Percentiles rank a stretch among this genome's conserved stretches.
These are phyloP conservation scores for Pontederia paniculata DNA, from an alignment of 176 grass and related monocot genomes.

Conservation along the genomic window DNA sequence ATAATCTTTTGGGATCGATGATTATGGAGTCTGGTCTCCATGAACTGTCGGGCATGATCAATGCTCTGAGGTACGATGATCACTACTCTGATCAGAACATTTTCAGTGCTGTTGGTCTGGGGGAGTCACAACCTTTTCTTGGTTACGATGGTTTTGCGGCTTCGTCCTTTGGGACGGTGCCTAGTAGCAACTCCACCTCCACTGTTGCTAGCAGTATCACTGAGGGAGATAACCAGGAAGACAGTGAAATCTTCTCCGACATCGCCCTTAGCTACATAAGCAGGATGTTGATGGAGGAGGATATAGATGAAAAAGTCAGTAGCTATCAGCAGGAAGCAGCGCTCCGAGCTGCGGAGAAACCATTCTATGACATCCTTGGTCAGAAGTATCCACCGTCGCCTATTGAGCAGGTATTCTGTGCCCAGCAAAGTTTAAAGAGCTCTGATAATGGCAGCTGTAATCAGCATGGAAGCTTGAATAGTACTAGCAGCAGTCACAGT, in stretches of 20 bases:
- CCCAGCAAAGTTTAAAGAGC: slow-evolving; percentile 27
- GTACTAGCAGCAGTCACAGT: slow-evolving; percentile 15
- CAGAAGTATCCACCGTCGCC: slow-evolving; percentile 83
- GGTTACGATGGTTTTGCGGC: background rate
- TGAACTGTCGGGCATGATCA: slow-evolving; percentile 15
- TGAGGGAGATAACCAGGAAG: slow-evolving; percentile 36
- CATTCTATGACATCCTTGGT: slow-evolving; percentile 87
- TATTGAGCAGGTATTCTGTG: slow-evolving; percentile 5
- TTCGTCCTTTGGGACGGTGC: slow-evolving; percentile 2
- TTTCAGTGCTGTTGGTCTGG: slow-evolving; percentile 1
- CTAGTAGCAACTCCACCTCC: background rate
- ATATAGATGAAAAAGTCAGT: slow-evolving; percentile 37
- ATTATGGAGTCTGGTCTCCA: slow-evolving; percentile 12
- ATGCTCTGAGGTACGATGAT: slow-evolving; percentile 13
- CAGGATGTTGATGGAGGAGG: slow-evolving; percentile 41
- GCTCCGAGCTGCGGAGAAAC: slow-evolving; percentile 57
- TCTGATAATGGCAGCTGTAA: slow-evolving; percentile 36
- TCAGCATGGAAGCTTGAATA: slow-evolving; percentile 21
- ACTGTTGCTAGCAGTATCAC: slow-evolving; percentile 13
- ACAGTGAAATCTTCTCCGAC: slow-evolving; percentile 23
- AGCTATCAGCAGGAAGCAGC: slow-evolving; percentile 48
- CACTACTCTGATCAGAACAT: background rate
- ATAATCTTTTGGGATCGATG: background rate
- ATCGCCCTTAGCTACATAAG: slow-evolving; percentile 34
- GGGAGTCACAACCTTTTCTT: background rate